These are phyloP conservation scores for Phytophthora sp. DNA, from an alignment of 352 stramenopile species.

Conservation along the genomic window DNA sequence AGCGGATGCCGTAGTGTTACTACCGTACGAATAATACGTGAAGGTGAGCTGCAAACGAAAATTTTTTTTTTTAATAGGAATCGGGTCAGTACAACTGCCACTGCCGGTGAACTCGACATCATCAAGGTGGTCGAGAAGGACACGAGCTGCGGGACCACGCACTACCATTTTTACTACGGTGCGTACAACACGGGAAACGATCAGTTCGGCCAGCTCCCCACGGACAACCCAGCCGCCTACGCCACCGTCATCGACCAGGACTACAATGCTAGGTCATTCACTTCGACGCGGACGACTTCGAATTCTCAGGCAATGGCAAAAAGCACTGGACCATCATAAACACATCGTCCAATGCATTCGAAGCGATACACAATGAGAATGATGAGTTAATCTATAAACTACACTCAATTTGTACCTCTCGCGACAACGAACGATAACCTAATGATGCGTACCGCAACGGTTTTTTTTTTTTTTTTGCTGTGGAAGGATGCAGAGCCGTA, in stretches of 20 bases:
- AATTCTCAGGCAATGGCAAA: no score
- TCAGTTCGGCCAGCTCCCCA: slow-evolving; percentile 59
- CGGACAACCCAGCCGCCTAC: slow-evolving; percentile 55
- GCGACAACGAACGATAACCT: not conserved
- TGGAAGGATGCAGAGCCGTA: not conserved
- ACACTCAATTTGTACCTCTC: not conserved
- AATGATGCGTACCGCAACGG: not conserved
- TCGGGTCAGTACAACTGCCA: slow-evolving; percentile 85
- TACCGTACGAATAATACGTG: no score
- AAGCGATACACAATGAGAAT: no score
- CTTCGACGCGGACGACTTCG: slow-evolving; percentile 66
- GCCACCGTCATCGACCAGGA: slow-evolving; percentile 76
- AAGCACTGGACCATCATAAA: no score
- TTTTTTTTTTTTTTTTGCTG: no score
- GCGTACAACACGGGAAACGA: slow-evolving; percentile 64
- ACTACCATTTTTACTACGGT: slow-evolving; percentile 86
- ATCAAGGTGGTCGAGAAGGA: slow-evolving; percentile 77
- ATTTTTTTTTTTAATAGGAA: no score
- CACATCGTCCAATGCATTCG: no score
- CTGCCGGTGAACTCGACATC: slow-evolving; percentile 85
- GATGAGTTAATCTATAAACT: no score
- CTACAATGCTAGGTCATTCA: slow-evolving; percentile 68
- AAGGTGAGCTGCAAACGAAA: no score
- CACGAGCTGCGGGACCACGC: slow-evolving; percentile 59
- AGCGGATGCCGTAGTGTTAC: no score